Base-by-base conservation (phyloP, 2,329 filamentous ascomycete genomes). In the Aspergillus pseudotamarii region DNA sequence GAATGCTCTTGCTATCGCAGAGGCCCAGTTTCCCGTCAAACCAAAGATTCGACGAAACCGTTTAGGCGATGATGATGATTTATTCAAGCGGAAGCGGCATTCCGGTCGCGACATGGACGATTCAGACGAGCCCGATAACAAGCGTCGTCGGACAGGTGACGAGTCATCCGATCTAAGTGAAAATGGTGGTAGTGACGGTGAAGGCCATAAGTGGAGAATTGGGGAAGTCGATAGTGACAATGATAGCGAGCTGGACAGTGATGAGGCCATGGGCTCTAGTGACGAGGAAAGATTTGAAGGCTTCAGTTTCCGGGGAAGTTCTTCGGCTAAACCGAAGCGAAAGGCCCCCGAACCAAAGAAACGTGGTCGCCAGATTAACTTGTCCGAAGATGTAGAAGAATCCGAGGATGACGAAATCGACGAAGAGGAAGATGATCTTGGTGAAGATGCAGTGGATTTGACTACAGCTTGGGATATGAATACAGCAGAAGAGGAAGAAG, bases 211-310 rank as follows among this genome's bases (percentile, higher is more conserved):
- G 72, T 97, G 93, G 93, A 89, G 85, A 57, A 83, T 96, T 57
- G 93, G 94, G 30, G 81, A 88, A 55, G 87, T 89, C 26, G 86
- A 85, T 56, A 86, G 85, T 51, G 88, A 90, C 59, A 85, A 90
- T 65, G 89, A 91, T 70, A 88, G 86, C 60, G 88, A 90, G 65
- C 81, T 92, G 61, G 89, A 91, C 73, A 90, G 87, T 68, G 89
- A 91, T 74, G 92, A 96, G 72, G 94, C 94, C 2, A 93, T 97
- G 82, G 92, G 93, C 4, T 89, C 92, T 68, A 95, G 92, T 71
- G 94, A 97, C 72, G 89, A 95, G 72, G 94, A 96, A 74, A 86
- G 85, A 66, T 96, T 96, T 68, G 88, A 93, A 67, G 91, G 88
- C 12, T 96, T 90, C 71, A 86, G 85, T 4, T 91, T 91, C 72